Percentiles rank a stretch among this genome's conserved stretches.
Evolutionary conservation across 1,284 basidiomycete genomes (phyloP).

Genomic region (Cystobasidium sp.): DNA sequence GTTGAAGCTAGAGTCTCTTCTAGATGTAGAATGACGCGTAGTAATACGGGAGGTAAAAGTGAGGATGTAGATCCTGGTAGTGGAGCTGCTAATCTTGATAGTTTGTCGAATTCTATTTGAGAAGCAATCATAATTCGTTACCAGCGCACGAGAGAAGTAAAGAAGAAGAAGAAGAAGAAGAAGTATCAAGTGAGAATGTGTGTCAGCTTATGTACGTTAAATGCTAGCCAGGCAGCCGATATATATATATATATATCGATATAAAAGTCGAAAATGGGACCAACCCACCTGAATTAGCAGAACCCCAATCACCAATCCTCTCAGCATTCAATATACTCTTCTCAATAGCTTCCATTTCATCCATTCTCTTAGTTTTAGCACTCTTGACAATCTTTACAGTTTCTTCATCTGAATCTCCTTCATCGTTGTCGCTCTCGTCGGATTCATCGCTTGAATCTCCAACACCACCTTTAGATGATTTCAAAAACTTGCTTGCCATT

Average conservation of each 20-base stretch:
- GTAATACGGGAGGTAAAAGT: constrained; percentile 85
- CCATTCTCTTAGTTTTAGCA: constrained; percentile 82
- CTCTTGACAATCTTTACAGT: constrained; percentile 77
- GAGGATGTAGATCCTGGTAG: constrained; percentile 70
- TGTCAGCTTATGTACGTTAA: too few species aligned
- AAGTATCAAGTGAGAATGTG: too few species aligned
- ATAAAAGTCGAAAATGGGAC: not conserved
- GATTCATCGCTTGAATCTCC: constrained; percentile 45
- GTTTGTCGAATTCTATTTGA: constrained; percentile 98
- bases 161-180: too few species aligned
- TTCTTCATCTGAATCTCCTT: constrained; percentile 60
- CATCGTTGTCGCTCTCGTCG: constrained; percentile 66
- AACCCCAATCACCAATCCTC: constrained; percentile 96
- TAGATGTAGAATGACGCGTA: constrained; percentile 75
- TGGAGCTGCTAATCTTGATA: constrained; percentile 84
- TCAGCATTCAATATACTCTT: constrained; percentile 91
- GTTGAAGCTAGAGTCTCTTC: constrained; percentile 78
- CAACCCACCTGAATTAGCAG: constrained; percentile 76
- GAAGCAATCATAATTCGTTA: too few species aligned
- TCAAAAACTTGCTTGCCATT: constrained; percentile 60
- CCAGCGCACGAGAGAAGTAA: too few species aligned
- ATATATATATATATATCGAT: not conserved
- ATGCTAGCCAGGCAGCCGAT: not conserved
- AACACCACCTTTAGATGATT: constrained; percentile 62
- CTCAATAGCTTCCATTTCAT: constrained; percentile 85